Evolutionary conservation across 1,139 yeast species (phyloP), one percentile per base, ranked within the genome.

Genomic region (Petasospora fabianii): DNA sequence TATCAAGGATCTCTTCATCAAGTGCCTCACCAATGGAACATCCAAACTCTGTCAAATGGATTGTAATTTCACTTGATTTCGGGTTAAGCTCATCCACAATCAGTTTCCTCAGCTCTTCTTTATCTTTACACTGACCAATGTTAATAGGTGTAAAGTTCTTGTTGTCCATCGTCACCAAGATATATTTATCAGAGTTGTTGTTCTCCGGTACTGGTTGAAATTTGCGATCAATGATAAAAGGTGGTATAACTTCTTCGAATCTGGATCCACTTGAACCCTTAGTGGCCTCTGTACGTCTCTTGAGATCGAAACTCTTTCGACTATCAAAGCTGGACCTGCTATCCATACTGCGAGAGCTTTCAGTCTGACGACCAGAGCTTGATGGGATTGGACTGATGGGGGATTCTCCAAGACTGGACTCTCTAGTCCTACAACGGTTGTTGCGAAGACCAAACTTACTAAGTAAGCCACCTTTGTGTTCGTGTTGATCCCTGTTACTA

Each of bases 11-110:
- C 2, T 59, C 56, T 38, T 75, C 78, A 34, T 69, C 70, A 15
- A 88, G 60, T 0, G 80, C 69, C 4, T 68, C 75, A 5, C 96
- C 96, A 32, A 77, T 75, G 4, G 67, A 68, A 35, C 80, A 70
- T 13, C 78, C 77, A 56, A 80, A 78, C 34, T 87, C 95, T 0
- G 95, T 84, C 47, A 87, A 61, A 52, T 82, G 88, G 34, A 81
- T 66, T 0, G 78, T 61, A 24, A 76, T 61, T 0, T 74, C 75
- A 6, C 54, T 59, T 11, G 68, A 64, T 6, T 65, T 59, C 15
- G 79, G 53, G 7, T 64, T 71, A 17, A 80, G 55, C 4, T 64
- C 63, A 2, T 62, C 57, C 1, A 69, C 60, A 12, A 81, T 46
- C 6, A 56, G 48, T 2, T 57, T 62, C 43, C 68, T 71, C 27